Evolutionary conservation across 768 basidiomycete genomes (phyloP).

Genomic region (Amanita pseudoporphyria): DNA sequence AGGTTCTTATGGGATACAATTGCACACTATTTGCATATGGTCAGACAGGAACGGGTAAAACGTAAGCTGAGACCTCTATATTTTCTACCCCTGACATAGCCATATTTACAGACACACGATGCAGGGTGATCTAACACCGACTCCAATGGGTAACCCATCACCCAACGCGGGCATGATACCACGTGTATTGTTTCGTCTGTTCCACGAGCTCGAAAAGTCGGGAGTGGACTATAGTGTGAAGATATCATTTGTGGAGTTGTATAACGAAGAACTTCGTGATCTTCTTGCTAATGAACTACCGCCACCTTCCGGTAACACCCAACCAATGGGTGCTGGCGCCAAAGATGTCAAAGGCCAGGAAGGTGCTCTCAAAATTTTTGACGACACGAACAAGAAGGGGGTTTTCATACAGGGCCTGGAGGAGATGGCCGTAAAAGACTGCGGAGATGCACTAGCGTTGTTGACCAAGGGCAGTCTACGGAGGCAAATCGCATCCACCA

Average conservation of each 20-base stretch:
- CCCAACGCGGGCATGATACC: slow-evolving; percentile 93
- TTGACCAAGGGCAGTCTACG: slow-evolving; percentile 85
- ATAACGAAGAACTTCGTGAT: slow-evolving; percentile 97
- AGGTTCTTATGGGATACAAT: slow-evolving; percentile 94
- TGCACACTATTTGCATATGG: slow-evolving; percentile 98
- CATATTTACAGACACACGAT: slow-evolving; percentile 71
- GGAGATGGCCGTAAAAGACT: slow-evolving; percentile 77
- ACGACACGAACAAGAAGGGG: slow-evolving; percentile 80
- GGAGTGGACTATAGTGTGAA: slow-evolving; percentile 85
- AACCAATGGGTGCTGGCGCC: slow-evolving; percentile 70
- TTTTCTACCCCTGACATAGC: slow-evolving; percentile 1
- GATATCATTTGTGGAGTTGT: slow-evolving; percentile 89
- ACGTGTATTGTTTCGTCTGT: slow-evolving; percentile 83
- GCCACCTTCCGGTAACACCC: slow-evolving; percentile 52
- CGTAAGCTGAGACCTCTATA: slow-evolving; percentile 45
- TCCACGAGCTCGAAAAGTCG: slow-evolving; percentile 74
- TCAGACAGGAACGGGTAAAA: slow-evolving; percentile 98
- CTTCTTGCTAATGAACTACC: slow-evolving; percentile 75
- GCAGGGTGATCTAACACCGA: slow-evolving; percentile 87
- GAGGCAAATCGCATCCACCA: slow-evolving; percentile 89
- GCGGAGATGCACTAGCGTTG: slow-evolving; percentile 72
- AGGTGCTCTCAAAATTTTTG: slow-evolving; percentile 78
- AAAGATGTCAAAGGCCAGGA: slow-evolving; percentile 40
- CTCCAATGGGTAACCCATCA: slow-evolving; percentile 82
- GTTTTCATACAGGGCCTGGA: slow-evolving; percentile 94